Base-by-base conservation (phyloP, 2,329 filamentous ascomycete genomes). In the Chaetomium strumarium region DNA sequence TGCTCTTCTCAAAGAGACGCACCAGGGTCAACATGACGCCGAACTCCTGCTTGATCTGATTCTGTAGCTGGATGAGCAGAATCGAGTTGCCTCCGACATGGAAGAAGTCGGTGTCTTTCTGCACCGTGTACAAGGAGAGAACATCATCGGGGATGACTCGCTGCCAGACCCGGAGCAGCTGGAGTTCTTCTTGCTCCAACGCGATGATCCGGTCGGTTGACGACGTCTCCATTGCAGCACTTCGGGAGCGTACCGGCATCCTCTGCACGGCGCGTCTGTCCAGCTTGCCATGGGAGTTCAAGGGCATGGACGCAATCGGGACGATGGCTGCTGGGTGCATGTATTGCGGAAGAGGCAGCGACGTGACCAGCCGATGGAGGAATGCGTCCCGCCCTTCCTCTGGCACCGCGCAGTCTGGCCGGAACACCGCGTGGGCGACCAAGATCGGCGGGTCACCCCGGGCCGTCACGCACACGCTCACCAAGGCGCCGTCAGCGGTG, bases 71-170 rank as follows among this genome's bases (percentile, higher is more conserved):
- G 5, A 75, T 58, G 1, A 73, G 53, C 0, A 71, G 61, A 3
- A 75, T 49, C 0, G 73, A 76, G 50, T 66, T 73, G 5, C 72
- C 73, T 2, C 73, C 73, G 2, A 68, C 55, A 0, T 53, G 52
- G 60, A 75, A 75, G 58, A 76, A 75, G 58, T 72, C 66, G 4
- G 70, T 62, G 3, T 57, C 34, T 0, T 51, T 13, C 0, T 52
- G 37, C 8, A 64, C 58, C 2, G 50, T 53, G 30, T 51, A 31
- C n/a, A 57, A 39, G 1, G 63, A 53, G 6, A 61, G 41, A 2
- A 60, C 47, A 0, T 54, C 58, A 7, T 57, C 49, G 45, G 63
- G 62, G 2, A 68, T 51, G 5, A 62, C 55, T 2, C 52, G 55
- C 1, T 61, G 39, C 57, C 60, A 63, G 5, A 58, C 3, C 3